phyloP scores from a whole-genome alignment of 768 basidiomycete genomes.

The Galerina sulciceps region DNA sequence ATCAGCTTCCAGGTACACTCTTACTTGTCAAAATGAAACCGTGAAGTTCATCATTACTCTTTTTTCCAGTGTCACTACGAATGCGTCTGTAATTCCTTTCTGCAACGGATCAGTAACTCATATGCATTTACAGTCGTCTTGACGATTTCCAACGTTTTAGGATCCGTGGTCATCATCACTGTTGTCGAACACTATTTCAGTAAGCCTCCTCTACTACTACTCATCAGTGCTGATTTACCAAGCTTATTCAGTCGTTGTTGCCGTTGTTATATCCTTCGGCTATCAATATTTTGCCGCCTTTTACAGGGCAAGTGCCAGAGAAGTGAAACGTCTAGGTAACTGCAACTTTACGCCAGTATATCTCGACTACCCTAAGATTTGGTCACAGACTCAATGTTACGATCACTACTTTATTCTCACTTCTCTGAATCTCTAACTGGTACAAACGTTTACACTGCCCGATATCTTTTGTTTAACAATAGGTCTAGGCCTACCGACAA shows the following conservation, averaged over 20 bases:
- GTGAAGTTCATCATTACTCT: neutral
- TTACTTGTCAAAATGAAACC: neutral
- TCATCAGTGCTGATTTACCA: neutral
- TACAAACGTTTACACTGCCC: constrained; percentile 5
- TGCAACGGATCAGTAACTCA: neutral
- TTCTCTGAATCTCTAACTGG: constrained; percentile 79
- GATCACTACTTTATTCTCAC: constrained; percentile 76
- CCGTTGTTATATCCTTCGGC: constrained; percentile 53
- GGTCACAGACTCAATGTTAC: constrained; percentile 64
- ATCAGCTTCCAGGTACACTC: constrained; percentile 55
- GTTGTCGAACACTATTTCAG: constrained; percentile 66
- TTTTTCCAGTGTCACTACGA: constrained; percentile 53
- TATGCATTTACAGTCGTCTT: constrained; percentile 42
- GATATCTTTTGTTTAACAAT: neutral
- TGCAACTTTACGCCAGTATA: neutral
- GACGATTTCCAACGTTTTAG: constrained; percentile 53
- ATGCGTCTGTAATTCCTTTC: constrained; percentile 45
- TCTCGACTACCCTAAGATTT: neutral
- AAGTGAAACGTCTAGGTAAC: constrained; percentile 60
- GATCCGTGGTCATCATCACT: constrained; percentile 59
- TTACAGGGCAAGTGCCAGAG: constrained; percentile 73
- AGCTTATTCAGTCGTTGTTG: constrained; percentile 52
- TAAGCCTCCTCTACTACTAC: constrained; percentile 31
- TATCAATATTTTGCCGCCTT: constrained; percentile 71
- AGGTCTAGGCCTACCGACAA: constrained; percentile 56